These are phyloP conservation scores for Plantago lanceolata DNA, from an alignment of 305 asterid species.

Conservation along the genomic window DNA sequence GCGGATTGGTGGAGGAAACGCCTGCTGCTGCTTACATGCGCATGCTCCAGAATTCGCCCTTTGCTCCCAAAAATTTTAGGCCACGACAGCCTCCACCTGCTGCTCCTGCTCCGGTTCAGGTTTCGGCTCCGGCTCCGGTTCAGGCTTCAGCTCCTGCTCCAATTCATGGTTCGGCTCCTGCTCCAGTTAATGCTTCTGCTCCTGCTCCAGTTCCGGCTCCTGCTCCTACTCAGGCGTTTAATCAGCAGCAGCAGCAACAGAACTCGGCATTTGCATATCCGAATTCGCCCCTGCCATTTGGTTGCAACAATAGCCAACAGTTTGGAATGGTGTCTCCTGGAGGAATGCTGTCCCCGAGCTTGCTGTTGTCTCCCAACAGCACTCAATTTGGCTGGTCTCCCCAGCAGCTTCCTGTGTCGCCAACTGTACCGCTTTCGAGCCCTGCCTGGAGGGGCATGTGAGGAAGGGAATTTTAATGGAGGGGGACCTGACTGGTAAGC, in stretches of 20 bases:
- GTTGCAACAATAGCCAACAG: constrained; percentile 60
- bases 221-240: neutral
- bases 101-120: constrained; percentile 21
- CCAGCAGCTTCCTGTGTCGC: constrained; percentile 61
- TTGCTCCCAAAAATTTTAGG: constrained; percentile 9
- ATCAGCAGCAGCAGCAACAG: constrained; percentile 32
- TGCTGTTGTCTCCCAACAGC: constrained; percentile 52
- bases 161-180: neutral
- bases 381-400: constrained; percentile 61
- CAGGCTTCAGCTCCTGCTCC: neutral
- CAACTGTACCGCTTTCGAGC: constrained; percentile 64
- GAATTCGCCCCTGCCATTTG: constrained; percentile 72
- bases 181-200: neutral
- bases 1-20: constrained; percentile 23
- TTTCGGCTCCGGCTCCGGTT: constrained; percentile 25
- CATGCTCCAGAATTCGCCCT: constrained; percentile 43
- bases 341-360: constrained; percentile 34
- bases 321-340: constrained; percentile 33
- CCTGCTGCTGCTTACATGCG: constrained; percentile 80
- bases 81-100: neutral
- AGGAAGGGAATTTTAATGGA: constrained; percentile 25
- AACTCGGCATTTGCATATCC: constrained; percentile 44
- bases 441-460: constrained; percentile 59
- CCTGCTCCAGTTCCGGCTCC: constrained; percentile 31
- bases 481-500: constrained; percentile 27